Evolutionary conservation across 176 grass and related monocot species (phyloP).

Genomic region (Oryza longistaminata): DNA sequence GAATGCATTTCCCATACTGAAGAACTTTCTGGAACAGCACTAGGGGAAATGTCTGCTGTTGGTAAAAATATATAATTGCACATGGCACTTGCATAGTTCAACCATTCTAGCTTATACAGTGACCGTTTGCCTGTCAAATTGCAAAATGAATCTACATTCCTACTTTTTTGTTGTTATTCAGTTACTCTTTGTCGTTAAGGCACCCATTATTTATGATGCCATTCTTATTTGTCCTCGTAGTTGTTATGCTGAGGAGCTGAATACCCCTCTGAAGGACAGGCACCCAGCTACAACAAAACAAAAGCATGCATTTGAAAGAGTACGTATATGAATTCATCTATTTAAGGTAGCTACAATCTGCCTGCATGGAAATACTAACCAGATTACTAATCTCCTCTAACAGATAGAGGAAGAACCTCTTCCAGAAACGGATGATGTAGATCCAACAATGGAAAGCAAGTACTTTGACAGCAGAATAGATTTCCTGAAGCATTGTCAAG

Average conservation of each 20-base stretch:
- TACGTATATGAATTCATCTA: constrained; percentile 35
- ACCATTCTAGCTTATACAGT: neutral
- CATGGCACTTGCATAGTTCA: neutral
- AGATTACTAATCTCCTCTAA: constrained; percentile 29
- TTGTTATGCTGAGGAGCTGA: constrained; percentile 65
- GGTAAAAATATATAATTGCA: constrained; percentile 8
- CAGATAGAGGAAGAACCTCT: constrained; percentile 60
- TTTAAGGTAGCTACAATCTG: constrained; percentile 10
- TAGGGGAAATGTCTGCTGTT: neutral
- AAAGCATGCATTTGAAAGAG: constrained; percentile 73
- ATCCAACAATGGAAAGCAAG: constrained; percentile 70
- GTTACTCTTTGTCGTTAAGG: neutral
- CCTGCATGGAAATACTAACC: constrained; percentile 29
- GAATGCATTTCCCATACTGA: neutral
- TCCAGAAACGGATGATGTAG: constrained; percentile 67
- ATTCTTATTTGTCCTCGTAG: constrained; percentile 54
- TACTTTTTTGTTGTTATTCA: constrained; percentile 16
- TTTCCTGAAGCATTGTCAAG: constrained; percentile 85
- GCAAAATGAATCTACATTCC: neutral
- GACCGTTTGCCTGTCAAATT: constrained; percentile 5
- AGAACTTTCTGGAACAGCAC: constrained; percentile 2
- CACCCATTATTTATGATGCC: neutral
- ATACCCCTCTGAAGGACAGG: constrained; percentile 64
- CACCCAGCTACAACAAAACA: constrained; percentile 72
- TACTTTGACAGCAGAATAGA: constrained; percentile 86